Base-by-base conservation (phyloP, 148 eudicot species). In the Vaccinium corymbosum region DNA sequence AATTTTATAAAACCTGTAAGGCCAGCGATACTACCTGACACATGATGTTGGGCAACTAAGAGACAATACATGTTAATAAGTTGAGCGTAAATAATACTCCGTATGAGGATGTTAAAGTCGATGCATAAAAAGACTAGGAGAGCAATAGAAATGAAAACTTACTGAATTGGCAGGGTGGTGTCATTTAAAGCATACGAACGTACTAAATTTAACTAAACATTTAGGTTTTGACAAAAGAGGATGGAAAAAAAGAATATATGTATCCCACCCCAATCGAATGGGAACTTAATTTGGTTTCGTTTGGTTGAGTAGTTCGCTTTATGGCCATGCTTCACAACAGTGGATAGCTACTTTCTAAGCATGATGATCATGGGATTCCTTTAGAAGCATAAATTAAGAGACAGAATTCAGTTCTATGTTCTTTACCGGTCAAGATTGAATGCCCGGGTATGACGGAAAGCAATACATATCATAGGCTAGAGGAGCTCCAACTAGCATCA, bases 401-500 rank as follows among this genome's bases (percentile, higher is more conserved):
- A 80, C 32, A 13, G n/a, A 59, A 59, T 20, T 7, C 48, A 79
- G 70, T 46, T 38, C 11, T 11, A 35, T 0, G 72, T 13, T 29
- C 8, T 80, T 61, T 59, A 57, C 81, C 73, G 5, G 3, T 61
- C 32, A 46, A 80, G 53, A 62, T 50, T 46, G 73, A 70, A 59
- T n/a, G 73, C 35, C 22, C 35, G 20, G 71, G 14, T 85, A 51
- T 42, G 27, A 66, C 4, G 2, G 51, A 17, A 59, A 16, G 19
- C 53, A 46, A 53, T 3, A 13, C 12, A 11, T 4, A 68, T 89
- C 84, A 90, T 42, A 90, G 89, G 78, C 90, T 76, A 77, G 91
- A 90, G 22, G 90, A 90, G 81, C 85, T 85, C 91, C 91, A 90
- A 76, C 91, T 90, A 86, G 90, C 91, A 86, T 90, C 91, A 2